Base-by-base conservation (phyloP, 2,329 filamentous ascomycete genomes). In the Trichoderma sp. region DNA sequence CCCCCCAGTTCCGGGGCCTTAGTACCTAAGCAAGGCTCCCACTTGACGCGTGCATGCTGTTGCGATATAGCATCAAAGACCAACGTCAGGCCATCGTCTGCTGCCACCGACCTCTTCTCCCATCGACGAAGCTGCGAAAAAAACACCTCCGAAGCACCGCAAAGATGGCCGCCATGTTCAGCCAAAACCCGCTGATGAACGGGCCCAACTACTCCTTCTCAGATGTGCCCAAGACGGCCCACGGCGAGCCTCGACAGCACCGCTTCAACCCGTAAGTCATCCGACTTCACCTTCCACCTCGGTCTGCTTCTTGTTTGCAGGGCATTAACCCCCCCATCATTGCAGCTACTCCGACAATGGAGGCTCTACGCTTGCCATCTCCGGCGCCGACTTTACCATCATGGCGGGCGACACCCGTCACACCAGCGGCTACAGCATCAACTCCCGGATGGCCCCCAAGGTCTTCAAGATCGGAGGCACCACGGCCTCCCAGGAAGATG, bases 401-500 rank as follows among this genome's bases (percentile, higher is more conserved):
- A 88, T 99, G 77, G 95, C 95, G 51, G 95, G 96, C 80, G 95
- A 99, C 82, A 99, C 95, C 72, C 91, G 95, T 77, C 92, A 92
- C 75, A 97, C 93, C 64, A 90, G 91, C 69, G 95, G 96, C 76
- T 99, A 97, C 88, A 97, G 90, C 84, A 99, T 99, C 89, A 97
- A 99, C 87, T 93, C 93, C 66, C 91, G 95, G 74, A 94, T 91
- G 83, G 87, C 90, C 66, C 95, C 95, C 65, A 99, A 99, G 81
- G 90, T 99, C 68, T 99, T 97, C 87, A 93, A 91, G 80, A 96
- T 99, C 72, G 95, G 96, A 67, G 95, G 94, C 62, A 92, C 93
- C 67, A 93, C 91, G 48, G 87, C 92, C 60, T 89, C 92, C 64
- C 92, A 96, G 77, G 87, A 90, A 67, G 92, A 93, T 72, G 91